phyloP scores from a whole-genome alignment of 352 stramenopile genomes.

The Phytophthora pseudosyringae region DNA sequence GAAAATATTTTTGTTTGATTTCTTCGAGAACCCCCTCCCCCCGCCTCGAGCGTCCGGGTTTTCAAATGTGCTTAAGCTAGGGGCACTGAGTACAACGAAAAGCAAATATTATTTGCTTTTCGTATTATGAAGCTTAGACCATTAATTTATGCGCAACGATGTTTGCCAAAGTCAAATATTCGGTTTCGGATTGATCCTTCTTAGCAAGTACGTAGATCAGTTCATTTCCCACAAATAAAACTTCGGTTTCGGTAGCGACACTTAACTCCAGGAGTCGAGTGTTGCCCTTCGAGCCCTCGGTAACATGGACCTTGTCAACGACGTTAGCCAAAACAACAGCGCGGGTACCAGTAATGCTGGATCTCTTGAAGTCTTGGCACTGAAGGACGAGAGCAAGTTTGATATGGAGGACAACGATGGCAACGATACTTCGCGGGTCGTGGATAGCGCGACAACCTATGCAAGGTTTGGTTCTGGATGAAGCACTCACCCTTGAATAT shows the following conservation, averaged over 20 bases:
- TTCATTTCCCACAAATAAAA: not conserved
- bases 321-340: not conserved
- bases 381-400: not conserved
- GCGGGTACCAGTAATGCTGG: not conserved
- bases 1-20: too few relatives aligned
- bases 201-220: too few relatives aligned
- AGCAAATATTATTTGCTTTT: too few relatives aligned
- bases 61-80: too few relatives aligned
- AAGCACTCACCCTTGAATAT: not conserved
- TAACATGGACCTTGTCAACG: not conserved
- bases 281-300: slow-evolving; percentile 11
- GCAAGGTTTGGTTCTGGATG: slow-evolving; percentile 18
- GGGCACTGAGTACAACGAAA: too few relatives aligned
- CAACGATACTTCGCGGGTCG: slow-evolving; percentile 26
- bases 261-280: not conserved
- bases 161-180: too few relatives aligned
- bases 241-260: not conserved
- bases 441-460: slow-evolving; percentile 28
- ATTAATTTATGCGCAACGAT: too few relatives aligned
- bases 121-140: too few relatives aligned
- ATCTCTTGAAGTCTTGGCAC: not conserved
- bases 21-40: too few relatives aligned
- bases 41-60: too few relatives aligned
- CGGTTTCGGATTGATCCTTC: too few relatives aligned
- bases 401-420: slow-evolving; percentile 2